Conservation (phyloP, 2,329 filamentous ascomycete species). For the Myriosclerotinia scirpicola region DNA sequence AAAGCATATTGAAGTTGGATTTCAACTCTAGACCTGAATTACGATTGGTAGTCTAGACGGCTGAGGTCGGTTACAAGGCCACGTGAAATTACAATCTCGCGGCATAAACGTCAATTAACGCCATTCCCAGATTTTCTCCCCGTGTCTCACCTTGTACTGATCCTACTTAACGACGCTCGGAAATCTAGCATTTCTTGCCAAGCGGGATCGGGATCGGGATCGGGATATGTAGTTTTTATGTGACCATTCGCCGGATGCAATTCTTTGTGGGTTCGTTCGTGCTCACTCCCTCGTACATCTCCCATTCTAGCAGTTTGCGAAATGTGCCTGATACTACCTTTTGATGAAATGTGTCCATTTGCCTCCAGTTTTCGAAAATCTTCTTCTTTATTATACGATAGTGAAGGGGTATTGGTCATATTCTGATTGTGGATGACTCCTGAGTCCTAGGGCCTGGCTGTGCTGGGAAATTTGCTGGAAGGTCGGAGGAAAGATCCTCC, state of each 20-base stretch:
- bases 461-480: not conserved
- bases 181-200: not conserved
- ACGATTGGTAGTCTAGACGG: not conserved
- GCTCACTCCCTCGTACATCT: conserved; percentile 4
- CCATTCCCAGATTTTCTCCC: conserved; percentile 6
- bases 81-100: conserved; percentile 14
- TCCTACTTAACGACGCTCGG: not conserved
- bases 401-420: conserved; percentile 1
- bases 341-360: not conserved
- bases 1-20: conserved; percentile 13
- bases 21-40: not conserved
- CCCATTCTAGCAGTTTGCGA: conserved; percentile 13
- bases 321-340: conserved; percentile 3
- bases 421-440: conserved; percentile 3
- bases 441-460: not conserved
- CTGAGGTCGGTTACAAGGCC: not conserved
- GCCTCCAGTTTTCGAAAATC: not conserved
- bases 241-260: not conserved
- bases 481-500: conserved; percentile 4
- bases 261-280: conserved; percentile 5
- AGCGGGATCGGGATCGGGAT: not conserved
- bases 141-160: not conserved
- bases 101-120: conserved; percentile 9
- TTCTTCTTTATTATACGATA: not conserved
- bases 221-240: not conserved